These are phyloP conservation scores for Keqinozyma sinolaborantium DNA, from an alignment of 1,139 yeast species.

Conservation along the genomic window DNA sequence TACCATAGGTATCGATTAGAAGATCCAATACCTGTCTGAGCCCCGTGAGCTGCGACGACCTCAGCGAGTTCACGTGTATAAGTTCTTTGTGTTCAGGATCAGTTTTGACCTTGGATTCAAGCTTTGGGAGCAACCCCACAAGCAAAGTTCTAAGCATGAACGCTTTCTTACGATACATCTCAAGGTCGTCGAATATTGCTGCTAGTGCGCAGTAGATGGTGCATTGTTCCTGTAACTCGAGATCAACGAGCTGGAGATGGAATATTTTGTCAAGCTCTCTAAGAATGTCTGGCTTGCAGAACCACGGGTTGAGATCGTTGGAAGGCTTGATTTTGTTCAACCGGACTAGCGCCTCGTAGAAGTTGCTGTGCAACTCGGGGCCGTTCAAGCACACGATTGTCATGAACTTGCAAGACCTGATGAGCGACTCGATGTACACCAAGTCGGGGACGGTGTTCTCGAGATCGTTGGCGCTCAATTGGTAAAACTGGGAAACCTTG, in stretches of 20 bases:
- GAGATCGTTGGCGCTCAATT: constrained; percentile 52
- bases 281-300: constrained; percentile 42
- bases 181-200: constrained; percentile 57
- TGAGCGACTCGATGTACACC: constrained; percentile 69
- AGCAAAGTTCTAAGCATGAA: constrained; percentile 64
- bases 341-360: constrained; percentile 31
- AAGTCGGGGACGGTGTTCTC: constrained; percentile 83
- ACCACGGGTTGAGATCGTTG: constrained; percentile 12
- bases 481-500: constrained; percentile 55
- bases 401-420: constrained; percentile 64
- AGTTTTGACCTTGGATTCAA: constrained; percentile 13
- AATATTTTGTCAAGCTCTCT: constrained; percentile 46
- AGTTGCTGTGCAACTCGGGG: constrained; percentile 41
- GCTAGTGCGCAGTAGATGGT: constrained; percentile 67
- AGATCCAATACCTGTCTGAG: constrained; percentile 34
- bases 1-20: constrained; percentile 41
- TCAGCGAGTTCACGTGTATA: constrained; percentile 1
- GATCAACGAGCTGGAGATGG: constrained; percentile 34
- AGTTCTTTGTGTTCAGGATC: constrained; percentile 5
- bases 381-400: constrained; percentile 48
- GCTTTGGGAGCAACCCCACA: constrained; percentile 46
- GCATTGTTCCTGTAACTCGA: constrained; percentile 53
- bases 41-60: constrained; percentile 7
- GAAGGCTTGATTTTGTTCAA: constrained; percentile 11
- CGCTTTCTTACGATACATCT: constrained; percentile 63